Evolutionary conservation across 257 asterid species (phyloP).

Genomic region (Solanum chiquidenum): DNA sequence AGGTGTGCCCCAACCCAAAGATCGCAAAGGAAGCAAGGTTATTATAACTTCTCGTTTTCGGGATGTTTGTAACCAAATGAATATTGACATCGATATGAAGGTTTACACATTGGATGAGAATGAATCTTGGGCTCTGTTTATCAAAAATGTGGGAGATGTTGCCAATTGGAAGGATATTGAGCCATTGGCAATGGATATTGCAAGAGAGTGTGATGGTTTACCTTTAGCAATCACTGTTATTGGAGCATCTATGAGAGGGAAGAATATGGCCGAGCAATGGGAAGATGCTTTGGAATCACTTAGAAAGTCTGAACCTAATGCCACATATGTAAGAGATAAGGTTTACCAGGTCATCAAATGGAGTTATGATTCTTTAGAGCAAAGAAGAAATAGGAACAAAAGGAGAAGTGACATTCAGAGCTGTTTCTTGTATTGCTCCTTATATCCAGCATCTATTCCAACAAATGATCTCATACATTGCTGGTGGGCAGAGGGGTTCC

Average conservation of each 20-base stretch:
- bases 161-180: neutral
- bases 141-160: neutral
- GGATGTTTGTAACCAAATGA: too few species aligned
- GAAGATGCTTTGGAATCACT: neutral
- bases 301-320: neutral
- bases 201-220: neutral
- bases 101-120: neutral
- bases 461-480: too few species aligned
- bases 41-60: too few species aligned
- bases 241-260: neutral
- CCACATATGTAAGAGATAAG: neutral
- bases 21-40: too few species aligned
- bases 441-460: too few species aligned
- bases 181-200: neutral
- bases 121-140: slow-evolving; percentile 1
- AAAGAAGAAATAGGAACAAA: neutral
- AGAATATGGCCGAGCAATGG: neutral
- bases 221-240: neutral
- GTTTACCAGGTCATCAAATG: slow-evolving; percentile 5
- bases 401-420: too few species aligned
- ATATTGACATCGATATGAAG: too few species aligned
- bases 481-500: too few species aligned
- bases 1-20: too few species aligned
- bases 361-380: neutral
- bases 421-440: too few species aligned